Evolutionary conservation across 1,139 yeast species (phyloP).

Genomic region (Yueomyces sp.): DNA sequence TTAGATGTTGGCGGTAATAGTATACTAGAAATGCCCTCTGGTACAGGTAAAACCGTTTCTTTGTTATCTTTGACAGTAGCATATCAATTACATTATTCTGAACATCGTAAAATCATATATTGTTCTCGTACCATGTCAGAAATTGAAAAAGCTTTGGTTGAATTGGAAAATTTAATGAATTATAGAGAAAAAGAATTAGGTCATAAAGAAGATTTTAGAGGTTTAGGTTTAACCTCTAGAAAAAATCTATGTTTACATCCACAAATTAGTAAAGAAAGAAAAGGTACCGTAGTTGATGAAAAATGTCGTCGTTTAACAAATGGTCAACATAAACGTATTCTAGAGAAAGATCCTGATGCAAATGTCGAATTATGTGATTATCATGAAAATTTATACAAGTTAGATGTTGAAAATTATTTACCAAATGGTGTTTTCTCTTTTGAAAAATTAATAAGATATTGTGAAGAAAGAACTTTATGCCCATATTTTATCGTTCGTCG

Average conservation of each 20-base stretch:
- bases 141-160: conserved; percentile 94
- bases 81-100: conserved; percentile 91
- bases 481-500: conserved; percentile 97
- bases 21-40: conserved; percentile 99
- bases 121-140: conserved; percentile 99
- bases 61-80: conserved; percentile 84
- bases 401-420: conserved; percentile 76
- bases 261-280: conserved; percentile 70
- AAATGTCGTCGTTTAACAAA: conserved; percentile 89
- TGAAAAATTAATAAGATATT: conserved; percentile 65
- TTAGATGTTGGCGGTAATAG: conserved; percentile 97
- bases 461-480: conserved; percentile 71
- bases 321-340: conserved; percentile 65
- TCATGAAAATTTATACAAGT: conserved; percentile 78
- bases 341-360: conserved; percentile 48
- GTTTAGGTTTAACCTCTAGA: conserved; percentile 86
- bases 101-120: conserved; percentile 84
- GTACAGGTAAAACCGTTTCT: conserved; percentile 95
- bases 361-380: conserved; percentile 60
- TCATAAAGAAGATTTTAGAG: conserved; percentile 75
- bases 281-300: conserved; percentile 93
- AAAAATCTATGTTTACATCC: conserved; percentile 91
- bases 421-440: conserved; percentile 94
- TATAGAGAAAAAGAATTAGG: conserved; percentile 76
- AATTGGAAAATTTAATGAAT: conserved; percentile 77